Conservation (phyloP, 495 filamentous ascomycete species). For the Cudoniella acicularis region DNA sequence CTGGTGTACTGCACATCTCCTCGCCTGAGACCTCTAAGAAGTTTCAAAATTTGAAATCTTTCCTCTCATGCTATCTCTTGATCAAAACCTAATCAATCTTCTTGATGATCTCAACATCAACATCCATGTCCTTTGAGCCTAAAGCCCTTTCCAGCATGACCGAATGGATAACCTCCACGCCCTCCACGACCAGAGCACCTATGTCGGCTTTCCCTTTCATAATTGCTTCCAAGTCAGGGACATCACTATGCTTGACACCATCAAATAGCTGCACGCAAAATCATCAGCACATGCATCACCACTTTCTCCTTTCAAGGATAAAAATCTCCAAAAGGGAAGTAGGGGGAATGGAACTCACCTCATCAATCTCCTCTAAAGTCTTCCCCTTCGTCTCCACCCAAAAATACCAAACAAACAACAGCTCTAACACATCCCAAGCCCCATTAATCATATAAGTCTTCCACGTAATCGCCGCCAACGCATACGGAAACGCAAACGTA, state of each 20-base stretch:
- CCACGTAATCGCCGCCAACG: constrained; percentile 33
- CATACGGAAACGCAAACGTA: constrained; percentile 48
- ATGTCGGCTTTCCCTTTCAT: neutral
- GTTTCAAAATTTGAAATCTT: too few relatives aligned
- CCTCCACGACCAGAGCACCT: neutral
- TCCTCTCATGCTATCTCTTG: too few relatives aligned
- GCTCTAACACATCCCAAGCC: constrained; percentile 28
- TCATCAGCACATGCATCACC: neutral
- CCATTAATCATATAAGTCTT: constrained; percentile 35
- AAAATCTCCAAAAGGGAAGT: too few relatives aligned
- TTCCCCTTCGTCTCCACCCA: constrained; percentile 33
- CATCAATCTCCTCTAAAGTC: constrained; percentile 34
- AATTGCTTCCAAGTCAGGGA: constrained; percentile 34
- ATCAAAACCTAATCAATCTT: too few relatives aligned
- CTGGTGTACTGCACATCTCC: too few relatives aligned
- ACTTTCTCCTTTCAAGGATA: too few relatives aligned
- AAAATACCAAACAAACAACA: constrained; percentile 25
- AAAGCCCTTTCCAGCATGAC: neutral
- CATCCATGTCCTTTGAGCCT: neutral
- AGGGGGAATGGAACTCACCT: constrained; percentile 9
- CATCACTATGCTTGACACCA: constrained; percentile 34
- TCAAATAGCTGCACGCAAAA: neutral
- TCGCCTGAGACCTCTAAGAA: too few relatives aligned
- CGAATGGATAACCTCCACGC: neutral
- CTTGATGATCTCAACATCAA: too few relatives aligned